phyloP scores from a whole-genome alignment of 371 early-diverging fungal species.

The Funneliformis caledonium region DNA sequence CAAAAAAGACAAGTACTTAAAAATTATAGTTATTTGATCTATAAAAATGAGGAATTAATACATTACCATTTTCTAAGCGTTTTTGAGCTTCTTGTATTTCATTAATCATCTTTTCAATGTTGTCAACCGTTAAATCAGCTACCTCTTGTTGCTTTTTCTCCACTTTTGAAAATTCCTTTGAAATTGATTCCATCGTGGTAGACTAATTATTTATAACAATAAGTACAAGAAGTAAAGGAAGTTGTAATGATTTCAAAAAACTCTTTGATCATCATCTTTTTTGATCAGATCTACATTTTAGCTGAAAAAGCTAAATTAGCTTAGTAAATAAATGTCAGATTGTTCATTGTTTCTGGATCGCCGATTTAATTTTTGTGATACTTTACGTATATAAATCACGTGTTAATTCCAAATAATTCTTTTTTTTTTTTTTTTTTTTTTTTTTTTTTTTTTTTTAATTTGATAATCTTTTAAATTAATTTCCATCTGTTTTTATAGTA shows the following conservation, averaged over 20 bases:
- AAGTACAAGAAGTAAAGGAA: neutral
- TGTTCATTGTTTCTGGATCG: neutral
- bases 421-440: too few species aligned
- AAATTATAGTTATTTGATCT: neutral
- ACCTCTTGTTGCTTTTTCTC: constrained; percentile 11
- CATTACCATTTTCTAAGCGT: neutral
- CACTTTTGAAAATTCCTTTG: constrained; percentile 2
- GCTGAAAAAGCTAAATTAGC: neutral
- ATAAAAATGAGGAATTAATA: too few species aligned
- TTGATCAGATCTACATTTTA: neutral
- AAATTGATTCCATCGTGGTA: constrained; percentile 12
- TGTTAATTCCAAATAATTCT: too few species aligned
- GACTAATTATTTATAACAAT: neutral
- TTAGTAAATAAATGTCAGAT: neutral
- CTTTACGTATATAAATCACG: too few species aligned
- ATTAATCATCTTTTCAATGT: constrained; percentile 19
- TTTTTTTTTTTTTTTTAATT: too few species aligned
- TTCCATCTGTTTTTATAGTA: too few species aligned
- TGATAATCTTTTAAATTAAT: too few species aligned
- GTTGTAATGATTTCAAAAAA: too few species aligned
- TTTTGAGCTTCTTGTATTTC: constrained; percentile 1
- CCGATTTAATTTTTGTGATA: neutral
- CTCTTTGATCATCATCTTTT: too few species aligned
- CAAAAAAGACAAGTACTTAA: neutral
- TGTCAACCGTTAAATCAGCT: constrained; percentile 1